Conservation (phyloP, 2,329 filamentous ascomycete genomes). For the Bipolaris oryzae region DNA sequence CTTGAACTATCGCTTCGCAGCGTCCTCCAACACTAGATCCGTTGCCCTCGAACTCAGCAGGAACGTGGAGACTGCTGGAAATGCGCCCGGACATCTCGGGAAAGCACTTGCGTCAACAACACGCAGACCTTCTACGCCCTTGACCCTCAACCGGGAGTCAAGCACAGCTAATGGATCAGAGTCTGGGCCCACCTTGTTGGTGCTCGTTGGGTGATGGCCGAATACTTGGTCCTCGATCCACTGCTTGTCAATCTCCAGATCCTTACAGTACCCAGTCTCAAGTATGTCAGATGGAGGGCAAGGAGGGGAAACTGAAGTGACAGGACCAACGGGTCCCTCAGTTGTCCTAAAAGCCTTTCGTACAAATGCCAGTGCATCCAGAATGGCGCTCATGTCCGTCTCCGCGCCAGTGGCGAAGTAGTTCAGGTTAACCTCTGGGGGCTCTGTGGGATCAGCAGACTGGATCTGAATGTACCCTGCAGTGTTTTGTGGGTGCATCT, state of each 20-base stretch:
- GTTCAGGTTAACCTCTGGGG: slow-evolving; percentile 59
- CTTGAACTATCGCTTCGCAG: background rate
- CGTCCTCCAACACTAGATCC: slow-evolving; percentile 29
- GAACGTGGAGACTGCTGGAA: slow-evolving; percentile 58
- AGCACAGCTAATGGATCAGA: slow-evolving; percentile 42
- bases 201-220: slow-evolving; percentile 28
- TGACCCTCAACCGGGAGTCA: slow-evolving; percentile 44
- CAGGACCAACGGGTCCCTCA: slow-evolving; percentile 53
- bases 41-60: slow-evolving; percentile 28
- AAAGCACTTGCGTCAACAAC: slow-evolving; percentile 48
- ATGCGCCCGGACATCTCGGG: slow-evolving; percentile 54
- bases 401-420: slow-evolving; percentile 56
- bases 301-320: slow-evolving; percentile 46
- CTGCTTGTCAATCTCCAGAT: slow-evolving; percentile 20
- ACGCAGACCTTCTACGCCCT: slow-evolving; percentile 57
- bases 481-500: slow-evolving; percentile 66
- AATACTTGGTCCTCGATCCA: slow-evolving; percentile 30
- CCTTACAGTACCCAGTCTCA: slow-evolving; percentile 26
- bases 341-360: slow-evolving; percentile 61
- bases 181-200: slow-evolving; percentile 30
- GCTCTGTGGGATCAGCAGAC: slow-evolving; percentile 65
- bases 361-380: slow-evolving; percentile 60
- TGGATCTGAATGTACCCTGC: slow-evolving; percentile 64
- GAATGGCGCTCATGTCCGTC: slow-evolving; percentile 58
- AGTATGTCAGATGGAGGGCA: slow-evolving; percentile 46